Percentiles rank a stretch among this genome's conserved stretches.
Evolutionary conservation across 2,329 filamentous ascomycete species (phyloP).

Genomic region (Paecilomyces fulvus): DNA sequence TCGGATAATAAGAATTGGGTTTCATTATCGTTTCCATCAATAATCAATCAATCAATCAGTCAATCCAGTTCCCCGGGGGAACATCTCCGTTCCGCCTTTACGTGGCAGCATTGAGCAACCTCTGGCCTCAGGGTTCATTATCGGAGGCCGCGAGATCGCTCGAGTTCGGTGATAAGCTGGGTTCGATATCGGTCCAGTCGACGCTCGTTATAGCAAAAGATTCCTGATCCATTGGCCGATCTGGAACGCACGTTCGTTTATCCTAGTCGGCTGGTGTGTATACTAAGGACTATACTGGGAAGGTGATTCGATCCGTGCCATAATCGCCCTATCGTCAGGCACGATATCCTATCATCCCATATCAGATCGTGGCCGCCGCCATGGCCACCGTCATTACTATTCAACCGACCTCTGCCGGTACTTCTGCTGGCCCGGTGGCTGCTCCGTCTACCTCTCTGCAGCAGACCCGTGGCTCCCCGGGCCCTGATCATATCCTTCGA

Average conservation of each 20-base stretch:
- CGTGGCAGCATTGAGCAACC: neutral
- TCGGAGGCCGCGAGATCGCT: neutral
- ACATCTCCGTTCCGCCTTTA: neutral
- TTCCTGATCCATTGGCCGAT: neutral
- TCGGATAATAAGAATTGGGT: neutral
- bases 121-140: neutral
- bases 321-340: slow-evolving; percentile 1
- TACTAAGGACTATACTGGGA: neutral
- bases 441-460: slow-evolving; percentile 16
- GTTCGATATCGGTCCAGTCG: neutral
- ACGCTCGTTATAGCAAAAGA: neutral
- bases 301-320: neutral
- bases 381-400: slow-evolving; percentile 35
- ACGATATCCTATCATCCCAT: slow-evolving; percentile 4
- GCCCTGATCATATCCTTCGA: slow-evolving; percentile 5
- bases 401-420: slow-evolving; percentile 26
- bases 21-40: neutral
- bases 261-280: neutral
- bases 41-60: neutral
- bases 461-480: slow-evolving; percentile 8
- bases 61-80: neutral
- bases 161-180: neutral
- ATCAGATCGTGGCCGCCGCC: neutral
- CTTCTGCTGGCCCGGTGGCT: slow-evolving; percentile 16
- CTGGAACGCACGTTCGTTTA: neutral